Evolutionary conservation across 192 early-diverging fungal genomes (phyloP), one percentile per base, ranked within the genome.

Genomic region (Mortierella claussenii): DNA sequence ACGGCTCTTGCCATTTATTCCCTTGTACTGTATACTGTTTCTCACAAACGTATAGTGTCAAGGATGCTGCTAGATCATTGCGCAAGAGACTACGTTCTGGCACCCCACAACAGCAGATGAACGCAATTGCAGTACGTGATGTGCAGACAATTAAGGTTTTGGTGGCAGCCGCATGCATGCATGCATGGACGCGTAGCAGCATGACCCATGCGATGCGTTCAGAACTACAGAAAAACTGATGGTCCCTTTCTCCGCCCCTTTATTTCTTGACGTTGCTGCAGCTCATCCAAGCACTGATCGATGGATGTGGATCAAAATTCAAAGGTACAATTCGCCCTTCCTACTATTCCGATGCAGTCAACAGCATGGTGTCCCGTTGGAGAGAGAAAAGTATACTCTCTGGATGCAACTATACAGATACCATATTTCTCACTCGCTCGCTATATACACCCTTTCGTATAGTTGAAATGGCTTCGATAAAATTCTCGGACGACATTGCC

Each of bases 31-130:
- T n/a, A n/a, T n/a, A n/a, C n/a, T n/a, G n/a, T n/a, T n/a, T n/a
- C n/a, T n/a, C n/a, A n/a, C n/a, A n/a, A n/a, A n/a, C n/a, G n/a
- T 43, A 45, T 36, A 67, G 65, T 37, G 55, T 55, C 28, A 71
- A 63, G 33, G 68, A 71, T 27, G 68, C 68, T 12, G 59, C 46
- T 5, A 71, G 60, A 43, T 52, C 60, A 4, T 32, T 71, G 50
- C 50, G 68, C 20, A 71, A 63, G 54, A 71, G 63, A 46, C 60
- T 71, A 15, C 68, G 60, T 12, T 17, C 46, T 18, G 60, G 68
- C 40, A 32, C 18, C 32, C 50, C 71, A 23, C 71, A 75, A 32
- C 54, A 75, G 33, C 71, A 75, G 32, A 54, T 75, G 56, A 75
- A 75, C 30, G 56, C 58, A n/a, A 60, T 75, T 21, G 49, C 63